Evolutionary conservation across 1,284 basidiomycete species (phyloP).

Genomic region (Xerocomus nothofagi): DNA sequence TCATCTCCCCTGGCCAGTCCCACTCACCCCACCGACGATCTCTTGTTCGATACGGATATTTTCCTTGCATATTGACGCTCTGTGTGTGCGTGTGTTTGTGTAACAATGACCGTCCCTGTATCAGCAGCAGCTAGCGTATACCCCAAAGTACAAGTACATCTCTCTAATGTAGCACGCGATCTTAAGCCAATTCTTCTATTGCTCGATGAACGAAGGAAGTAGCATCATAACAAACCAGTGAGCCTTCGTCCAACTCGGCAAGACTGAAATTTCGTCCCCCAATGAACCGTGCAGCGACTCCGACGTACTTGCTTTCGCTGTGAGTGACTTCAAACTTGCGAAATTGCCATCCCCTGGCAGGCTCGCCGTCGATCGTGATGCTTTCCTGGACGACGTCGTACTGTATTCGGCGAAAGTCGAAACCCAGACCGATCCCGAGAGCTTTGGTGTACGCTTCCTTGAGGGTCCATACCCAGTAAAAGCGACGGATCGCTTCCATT

Average conservation of each 20-base stretch:
- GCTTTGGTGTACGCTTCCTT: constrained; percentile 89
- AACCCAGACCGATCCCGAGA: constrained; percentile 76
- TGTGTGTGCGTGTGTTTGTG: constrained; percentile 13
- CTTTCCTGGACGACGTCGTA: constrained; percentile 53
- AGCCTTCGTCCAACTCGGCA: constrained; percentile 36
- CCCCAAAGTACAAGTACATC: constrained; percentile 19
- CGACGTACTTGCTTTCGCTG: constrained; percentile 54
- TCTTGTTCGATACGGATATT: constrained; percentile 40
- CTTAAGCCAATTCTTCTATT: constrained; percentile 40
- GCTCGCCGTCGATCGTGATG: constrained; percentile 57
- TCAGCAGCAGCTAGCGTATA: constrained; percentile 8
- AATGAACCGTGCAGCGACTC: constrained; percentile 58
- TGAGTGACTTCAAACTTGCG: constrained; percentile 53
- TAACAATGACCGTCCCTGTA: not conserved
- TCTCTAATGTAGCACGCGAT: constrained; percentile 10
- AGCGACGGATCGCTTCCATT: constrained; percentile 50
- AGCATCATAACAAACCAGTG: constrained; percentile 45
- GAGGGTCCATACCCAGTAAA: constrained; percentile 82
- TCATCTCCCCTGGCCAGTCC: constrained; percentile 44
- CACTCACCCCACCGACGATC: constrained; percentile 30
- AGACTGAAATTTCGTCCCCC: constrained; percentile 37
- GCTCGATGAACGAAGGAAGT: constrained; percentile 47
- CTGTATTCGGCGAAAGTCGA: constrained; percentile 73
- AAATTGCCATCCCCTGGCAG: constrained; percentile 67
- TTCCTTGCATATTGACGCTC: constrained; percentile 40